phyloP scores from a whole-genome alignment of 2,329 filamentous ascomycete species.

The Aspergillus bombycis region DNA sequence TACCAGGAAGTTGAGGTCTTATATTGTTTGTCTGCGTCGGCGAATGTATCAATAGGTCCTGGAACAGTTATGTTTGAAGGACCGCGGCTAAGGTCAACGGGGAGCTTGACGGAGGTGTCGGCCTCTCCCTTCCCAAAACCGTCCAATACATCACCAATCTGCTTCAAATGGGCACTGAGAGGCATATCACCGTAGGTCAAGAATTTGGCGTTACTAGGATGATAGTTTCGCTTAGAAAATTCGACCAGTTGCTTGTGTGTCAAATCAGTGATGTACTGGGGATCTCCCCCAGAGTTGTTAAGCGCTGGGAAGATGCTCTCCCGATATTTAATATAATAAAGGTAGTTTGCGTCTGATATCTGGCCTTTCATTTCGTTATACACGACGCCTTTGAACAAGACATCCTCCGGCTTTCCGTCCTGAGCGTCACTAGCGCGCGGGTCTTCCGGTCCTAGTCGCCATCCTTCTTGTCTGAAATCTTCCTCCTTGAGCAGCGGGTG shows the following conservation, averaged over 20 bases:
- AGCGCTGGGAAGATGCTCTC: constrained; percentile 92
- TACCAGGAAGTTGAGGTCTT: constrained; percentile 96
- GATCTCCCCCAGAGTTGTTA: constrained; percentile 96
- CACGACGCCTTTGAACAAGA: constrained; percentile 42
- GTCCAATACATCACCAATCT: constrained; percentile 74
- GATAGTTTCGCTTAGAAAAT: constrained; percentile 92
- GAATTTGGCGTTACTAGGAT: constrained; percentile 95
- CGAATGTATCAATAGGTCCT: constrained; percentile 84
- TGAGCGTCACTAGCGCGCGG: constrained; percentile 60
- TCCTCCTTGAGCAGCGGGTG: constrained; percentile 85
- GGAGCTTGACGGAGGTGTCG: constrained; percentile 74
- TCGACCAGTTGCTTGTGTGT: constrained; percentile 86
- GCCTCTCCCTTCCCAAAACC: constrained; percentile 71
- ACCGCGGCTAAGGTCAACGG: constrained; percentile 69
- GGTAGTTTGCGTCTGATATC: constrained; percentile 94
- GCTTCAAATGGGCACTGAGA: constrained; percentile 75
- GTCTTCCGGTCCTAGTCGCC: constrained; percentile 93
- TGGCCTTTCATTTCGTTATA: constrained; percentile 99
- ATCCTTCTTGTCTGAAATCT: constrained; percentile 95
- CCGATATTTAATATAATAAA: constrained; percentile 94
- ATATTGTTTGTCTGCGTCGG: constrained; percentile 82
- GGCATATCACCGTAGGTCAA: constrained; percentile 96
- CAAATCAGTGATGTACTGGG: constrained; percentile 92
- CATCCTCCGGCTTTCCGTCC: constrained; percentile 52
- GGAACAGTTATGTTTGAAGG: constrained; percentile 71